Base-by-base conservation (phyloP, 495 filamentous ascomycete species). In the Cercophora scortea region DNA sequence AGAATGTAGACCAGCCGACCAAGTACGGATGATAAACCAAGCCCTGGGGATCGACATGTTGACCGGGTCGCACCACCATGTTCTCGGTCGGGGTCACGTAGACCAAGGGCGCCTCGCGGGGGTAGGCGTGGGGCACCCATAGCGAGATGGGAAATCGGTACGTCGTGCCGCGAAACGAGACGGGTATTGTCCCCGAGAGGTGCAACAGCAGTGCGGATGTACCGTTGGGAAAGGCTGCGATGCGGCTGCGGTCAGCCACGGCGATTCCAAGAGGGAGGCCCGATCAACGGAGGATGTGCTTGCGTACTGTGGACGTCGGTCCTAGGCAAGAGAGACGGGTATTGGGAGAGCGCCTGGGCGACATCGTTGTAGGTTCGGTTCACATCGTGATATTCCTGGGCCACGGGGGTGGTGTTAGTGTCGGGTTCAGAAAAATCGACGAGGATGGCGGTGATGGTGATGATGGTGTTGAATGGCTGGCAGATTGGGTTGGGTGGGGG, bases 91-190 rank as follows among this genome's bases (percentile, higher is more conserved):
- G 90, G 8, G 83, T 90, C 41, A 96, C 88, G 67, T 95, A 98
- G 49, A 81, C 81, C 13, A 96, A 77, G 0, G 93, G 93, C 7
- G 88, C 74, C 59, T 95, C 87, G 36, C 79, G 79, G 34, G 93
- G 94, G 61, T 98, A 98, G 32, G 83, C 81, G 59, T 93, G 89
- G 1, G 94, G 93, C n/a, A 98, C 79, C 94, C 94, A 98, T 80
- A 97, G 57, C 55, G 88, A 82, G 49, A 98, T 77, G 9, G 93
- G 93, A 53, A 97, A 96, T 50, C 88, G 83, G 69, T 97, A 98
- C 11, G 84, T 87, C 13, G 84, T 81, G 61, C 90, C 91, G 59
- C 93, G 87, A 71, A 96, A 98, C 49, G 72, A 64, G 44, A 93
- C 89, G 42, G 93, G 92, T 19, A 98, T 70, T 12, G 90, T 95